Conservation (phyloP, 108 stramenopile species). For the Nannochloropsis oceanica region DNA sequence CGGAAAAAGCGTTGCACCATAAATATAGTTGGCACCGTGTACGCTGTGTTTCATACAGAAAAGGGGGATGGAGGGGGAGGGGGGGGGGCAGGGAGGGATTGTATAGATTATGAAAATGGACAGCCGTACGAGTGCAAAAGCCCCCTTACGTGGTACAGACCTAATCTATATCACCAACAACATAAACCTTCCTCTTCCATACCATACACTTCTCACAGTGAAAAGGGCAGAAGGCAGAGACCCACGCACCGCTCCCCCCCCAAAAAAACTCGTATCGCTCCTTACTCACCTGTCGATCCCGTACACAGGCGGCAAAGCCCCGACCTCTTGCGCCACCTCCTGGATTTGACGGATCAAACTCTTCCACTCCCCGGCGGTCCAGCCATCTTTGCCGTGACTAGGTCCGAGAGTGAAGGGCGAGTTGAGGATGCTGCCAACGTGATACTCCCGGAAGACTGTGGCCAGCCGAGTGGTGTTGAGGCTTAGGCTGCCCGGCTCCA, state of each 20-base stretch:
- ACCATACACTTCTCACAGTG: too few relatives aligned
- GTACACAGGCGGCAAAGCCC: background rate
- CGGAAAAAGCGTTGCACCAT: constrained; percentile 49
- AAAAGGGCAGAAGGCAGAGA: too few relatives aligned
- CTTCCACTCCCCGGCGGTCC: constrained; percentile 1
- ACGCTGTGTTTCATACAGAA: constrained; percentile 59
- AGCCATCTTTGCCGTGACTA: background rate
- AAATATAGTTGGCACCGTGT: constrained; percentile 66
- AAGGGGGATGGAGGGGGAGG: constrained; percentile 1
- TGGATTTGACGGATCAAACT: background rate
- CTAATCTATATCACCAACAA: too few relatives aligned
- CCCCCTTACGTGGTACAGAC: too few relatives aligned
- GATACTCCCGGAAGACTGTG: background rate
- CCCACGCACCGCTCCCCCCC: too few relatives aligned
- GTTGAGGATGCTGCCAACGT: constrained; percentile 4
- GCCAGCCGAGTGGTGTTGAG: background rate
- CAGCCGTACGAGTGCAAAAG: too few relatives aligned
- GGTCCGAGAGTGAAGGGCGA: constrained; percentile 7
- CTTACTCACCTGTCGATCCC: background rate
- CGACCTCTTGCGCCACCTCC: background rate
- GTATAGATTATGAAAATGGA: too few relatives aligned
- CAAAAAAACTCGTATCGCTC: background rate
- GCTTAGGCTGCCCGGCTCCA: background rate
- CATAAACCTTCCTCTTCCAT: too few relatives aligned
- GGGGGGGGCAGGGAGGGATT: too few relatives aligned